A percentile compares a stretch with the other conserved stretches of the same genome.
Evolutionary conservation across 306 rosid genomes (phyloP).

Genomic region (Neltuma alba): DNA sequence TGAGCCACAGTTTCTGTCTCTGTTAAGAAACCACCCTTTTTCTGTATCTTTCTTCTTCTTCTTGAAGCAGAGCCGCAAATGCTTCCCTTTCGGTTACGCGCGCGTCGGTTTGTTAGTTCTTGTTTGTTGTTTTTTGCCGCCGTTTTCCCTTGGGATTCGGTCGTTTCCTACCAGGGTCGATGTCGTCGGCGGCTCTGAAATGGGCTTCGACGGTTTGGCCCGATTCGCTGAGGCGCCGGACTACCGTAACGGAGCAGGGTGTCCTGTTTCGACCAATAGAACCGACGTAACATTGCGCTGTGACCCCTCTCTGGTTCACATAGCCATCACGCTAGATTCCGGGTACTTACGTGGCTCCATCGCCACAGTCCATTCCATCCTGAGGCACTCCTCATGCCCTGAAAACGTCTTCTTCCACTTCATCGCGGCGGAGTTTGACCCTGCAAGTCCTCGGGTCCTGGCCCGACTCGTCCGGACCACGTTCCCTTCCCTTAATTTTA

Average conservation of each 20-base stretch:
- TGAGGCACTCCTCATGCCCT: constrained; percentile 89
- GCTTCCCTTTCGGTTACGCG: constrained; percentile 43
- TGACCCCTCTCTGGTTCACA: constrained; percentile 76
- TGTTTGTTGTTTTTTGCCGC: constrained; percentile 35
- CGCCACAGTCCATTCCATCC: constrained; percentile 90
- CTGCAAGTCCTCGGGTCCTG: constrained; percentile 65
- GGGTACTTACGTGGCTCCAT: constrained; percentile 88
- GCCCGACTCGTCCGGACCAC: constrained; percentile 71
- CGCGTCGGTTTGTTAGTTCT: constrained; percentile 47
- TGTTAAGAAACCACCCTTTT: constrained; percentile 19
- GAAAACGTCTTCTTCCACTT: constrained; percentile 88
- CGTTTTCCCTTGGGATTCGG: constrained; percentile 66
- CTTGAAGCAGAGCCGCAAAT: constrained; percentile 31
- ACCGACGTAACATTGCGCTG: constrained; percentile 44
- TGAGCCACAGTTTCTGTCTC: neutral
- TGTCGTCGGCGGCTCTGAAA: neutral
- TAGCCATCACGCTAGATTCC: constrained; percentile 90
- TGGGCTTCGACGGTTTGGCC: neutral
- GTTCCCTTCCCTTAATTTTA: constrained; percentile 83
- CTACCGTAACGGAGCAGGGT: constrained; percentile 80
- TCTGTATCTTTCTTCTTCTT: neutral
- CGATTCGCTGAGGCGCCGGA: constrained; percentile 81
- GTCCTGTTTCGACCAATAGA: constrained; percentile 44
- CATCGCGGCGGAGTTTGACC: constrained; percentile 93
- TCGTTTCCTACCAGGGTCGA: constrained; percentile 44